phyloP scores from a whole-genome alignment of 225 moss, liverwort and hornwort species.

The Takakia lepidozioides region DNA sequence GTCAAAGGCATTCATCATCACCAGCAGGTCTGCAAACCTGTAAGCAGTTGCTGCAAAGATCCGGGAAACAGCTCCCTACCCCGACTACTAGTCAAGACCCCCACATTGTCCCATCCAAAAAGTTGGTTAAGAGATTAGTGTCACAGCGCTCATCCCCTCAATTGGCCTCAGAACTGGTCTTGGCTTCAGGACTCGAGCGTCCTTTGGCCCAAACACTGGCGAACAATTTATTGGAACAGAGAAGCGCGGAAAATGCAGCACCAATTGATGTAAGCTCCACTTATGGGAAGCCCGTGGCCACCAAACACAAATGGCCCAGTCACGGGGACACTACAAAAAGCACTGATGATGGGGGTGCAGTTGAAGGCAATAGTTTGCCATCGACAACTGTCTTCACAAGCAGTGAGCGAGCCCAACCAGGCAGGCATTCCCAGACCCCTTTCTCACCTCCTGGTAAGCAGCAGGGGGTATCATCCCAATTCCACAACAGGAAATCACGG shows the following conservation, averaged over 20 bases:
- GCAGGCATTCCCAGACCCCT: background rate
- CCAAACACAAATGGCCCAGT: conserved; percentile 39
- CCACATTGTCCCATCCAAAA: background rate
- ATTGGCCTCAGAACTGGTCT: background rate
- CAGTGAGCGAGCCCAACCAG: background rate
- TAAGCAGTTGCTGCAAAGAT: conserved; percentile 1
- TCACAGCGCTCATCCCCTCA: background rate
- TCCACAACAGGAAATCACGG: background rate
- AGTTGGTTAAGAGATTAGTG: no score
- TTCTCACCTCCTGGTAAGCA: background rate
- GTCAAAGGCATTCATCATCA: conserved; percentile 8
- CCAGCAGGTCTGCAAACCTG: conserved; percentile 1
- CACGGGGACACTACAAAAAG: conserved; percentile 36
- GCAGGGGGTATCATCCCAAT: background rate
- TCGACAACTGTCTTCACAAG: background rate
- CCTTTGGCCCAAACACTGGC: background rate
- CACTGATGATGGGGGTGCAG: conserved; percentile 2
- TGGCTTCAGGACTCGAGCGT: background rate
- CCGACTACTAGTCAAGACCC: conserved; percentile 1
- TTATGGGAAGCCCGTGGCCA: conserved; percentile 8
- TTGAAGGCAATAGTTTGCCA: conserved; percentile 3
- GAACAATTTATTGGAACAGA: conserved; percentile 11
- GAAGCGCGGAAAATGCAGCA: background rate
- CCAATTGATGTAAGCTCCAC: background rate
- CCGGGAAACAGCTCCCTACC: background rate